Evolutionary conservation across 176 grass and related monocot genomes (phyloP), one percentile per base, ranked within the genome.

Genomic region (Carex kokanica): DNA sequence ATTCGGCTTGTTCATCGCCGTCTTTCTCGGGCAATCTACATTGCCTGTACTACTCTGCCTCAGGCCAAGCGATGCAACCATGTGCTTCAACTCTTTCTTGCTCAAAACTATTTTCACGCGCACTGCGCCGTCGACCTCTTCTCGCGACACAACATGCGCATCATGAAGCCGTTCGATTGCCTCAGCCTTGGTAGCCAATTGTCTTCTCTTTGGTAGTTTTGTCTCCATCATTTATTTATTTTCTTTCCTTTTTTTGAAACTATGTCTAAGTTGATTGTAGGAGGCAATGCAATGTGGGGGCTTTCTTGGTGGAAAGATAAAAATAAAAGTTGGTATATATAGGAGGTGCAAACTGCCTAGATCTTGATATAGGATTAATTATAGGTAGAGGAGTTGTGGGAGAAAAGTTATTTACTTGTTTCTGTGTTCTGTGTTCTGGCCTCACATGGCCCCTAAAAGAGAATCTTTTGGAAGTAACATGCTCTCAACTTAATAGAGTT

Each of bases 61-160:
- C 36, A 64, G 81, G 54, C 84, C 90, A 27, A 92, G 75, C 0
- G 91, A 78, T 0, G 90, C 72, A 7, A 97, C 94, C 94, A 97
- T 97, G 72, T 90, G 85, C 88, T 91, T 94, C 74, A 97, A 83
- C 75, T 97, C 91, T 79, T 90, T 87, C 88, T 94, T 97, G 89
- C 89, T 94, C 68, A 97, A 85, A 11, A 97, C 90, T 72, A 97
- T 90, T 86, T 97, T 97, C 78, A 97, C 86, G 17, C 91, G 91
- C 60, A 94, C 91, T 60, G 88, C 94, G 60, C 94, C 84, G 34
- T 90, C 52, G 41, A 90, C 82, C 1, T 94, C 91, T 90, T 94
- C 94, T 25, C 71, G 63, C 3, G 89, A 91, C 60, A 90, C 68
- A 10, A 95, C 85, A 70, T 78, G 90, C 3, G 86, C 84, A 2